Conservation (phyloP, 1,284 basidiomycete species). For the Sanghuangporus weigelae region DNA sequence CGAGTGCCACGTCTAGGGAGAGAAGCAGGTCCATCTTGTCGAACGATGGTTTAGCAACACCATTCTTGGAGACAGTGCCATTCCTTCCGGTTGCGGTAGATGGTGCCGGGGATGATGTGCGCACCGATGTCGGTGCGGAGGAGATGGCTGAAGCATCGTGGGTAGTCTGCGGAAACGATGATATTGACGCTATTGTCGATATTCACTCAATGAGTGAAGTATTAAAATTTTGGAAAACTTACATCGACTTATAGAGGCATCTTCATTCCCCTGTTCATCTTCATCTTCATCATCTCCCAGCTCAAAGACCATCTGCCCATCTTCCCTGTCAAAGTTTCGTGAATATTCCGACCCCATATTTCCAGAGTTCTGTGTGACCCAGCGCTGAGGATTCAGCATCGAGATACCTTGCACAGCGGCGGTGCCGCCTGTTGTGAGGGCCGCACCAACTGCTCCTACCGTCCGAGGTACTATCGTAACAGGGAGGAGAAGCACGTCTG, state of each 20-base stretch:
- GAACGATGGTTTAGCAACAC: conserved; percentile 28
- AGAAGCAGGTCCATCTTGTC: conserved; percentile 82
- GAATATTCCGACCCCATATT: conserved; percentile 31
- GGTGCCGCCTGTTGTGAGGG: conserved; percentile 60
- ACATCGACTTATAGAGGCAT: conserved; percentile 1
- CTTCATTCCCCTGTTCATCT: conserved; percentile 10
- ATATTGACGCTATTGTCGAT: conserved; percentile 14
- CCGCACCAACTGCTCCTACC: conserved; percentile 74
- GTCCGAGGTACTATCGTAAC: conserved; percentile 95
- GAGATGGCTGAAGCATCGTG: conserved; percentile 12
- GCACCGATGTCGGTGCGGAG: conserved; percentile 6
- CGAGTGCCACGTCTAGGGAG: conserved; percentile 86
- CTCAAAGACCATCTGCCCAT: conserved; percentile 53
- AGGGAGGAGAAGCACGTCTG: conserved; percentile 83
- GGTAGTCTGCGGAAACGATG: conserved; percentile 15
- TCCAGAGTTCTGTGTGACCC: conserved; percentile 39
- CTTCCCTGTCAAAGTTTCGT: conserved; percentile 34
- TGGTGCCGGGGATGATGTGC: conserved; percentile 10
- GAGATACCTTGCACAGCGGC: conserved; percentile 80
- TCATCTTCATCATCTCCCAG: conserved; percentile 52
- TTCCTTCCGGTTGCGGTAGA: conserved; percentile 4
- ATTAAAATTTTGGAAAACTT: neutral
- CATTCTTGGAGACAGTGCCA: conserved; percentile 18
- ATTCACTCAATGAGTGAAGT: neutral
- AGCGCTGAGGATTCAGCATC: conserved; percentile 84